Evolutionary conservation across 768 basidiomycete genomes (phyloP).

Genomic region (Phallus indusiatus): DNA sequence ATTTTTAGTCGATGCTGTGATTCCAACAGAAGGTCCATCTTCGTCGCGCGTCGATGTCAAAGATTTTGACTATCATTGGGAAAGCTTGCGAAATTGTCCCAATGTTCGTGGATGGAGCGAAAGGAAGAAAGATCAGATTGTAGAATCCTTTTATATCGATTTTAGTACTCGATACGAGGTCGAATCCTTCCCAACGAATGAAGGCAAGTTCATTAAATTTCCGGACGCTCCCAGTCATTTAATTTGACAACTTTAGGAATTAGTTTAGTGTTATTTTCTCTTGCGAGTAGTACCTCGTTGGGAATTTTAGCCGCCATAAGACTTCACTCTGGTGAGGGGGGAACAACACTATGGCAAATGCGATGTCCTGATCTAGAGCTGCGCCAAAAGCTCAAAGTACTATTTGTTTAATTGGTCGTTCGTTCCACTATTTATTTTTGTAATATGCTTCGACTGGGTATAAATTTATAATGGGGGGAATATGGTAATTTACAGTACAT

Average conservation of each 20-base stretch:
- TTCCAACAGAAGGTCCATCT: slow-evolving; percentile 1
- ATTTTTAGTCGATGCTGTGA: slow-evolving; percentile 38
- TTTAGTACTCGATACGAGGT: neutral
- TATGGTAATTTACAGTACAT: too few species aligned
- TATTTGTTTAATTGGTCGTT: neutral
- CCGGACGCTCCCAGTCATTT: neutral
- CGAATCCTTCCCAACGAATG: neutral
- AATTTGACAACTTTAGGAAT: neutral
- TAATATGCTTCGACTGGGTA: neutral
- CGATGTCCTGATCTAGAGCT: slow-evolving; percentile 10
- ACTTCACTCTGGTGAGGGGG: slow-evolving; percentile 12
- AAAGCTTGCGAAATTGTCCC: slow-evolving; percentile 29
- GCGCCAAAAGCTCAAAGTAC: neutral
- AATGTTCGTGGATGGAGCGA: slow-evolving; percentile 61
- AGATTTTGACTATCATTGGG: slow-evolving; percentile 50
- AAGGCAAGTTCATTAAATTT: neutral
- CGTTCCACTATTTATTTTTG: neutral
- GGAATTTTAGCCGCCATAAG: slow-evolving; percentile 5
- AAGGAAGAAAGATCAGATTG: slow-evolving; percentile 40
- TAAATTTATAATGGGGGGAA: too few species aligned
- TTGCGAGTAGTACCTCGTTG: neutral
- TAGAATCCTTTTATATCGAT: slow-evolving; percentile 32
- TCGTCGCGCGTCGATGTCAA: slow-evolving; percentile 21
- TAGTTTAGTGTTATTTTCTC: neutral
- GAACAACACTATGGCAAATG: slow-evolving; percentile 13